These are phyloP conservation scores for Harrya chromipes DNA, from an alignment of 768 basidiomycete genomes.

Conservation along the genomic window DNA sequence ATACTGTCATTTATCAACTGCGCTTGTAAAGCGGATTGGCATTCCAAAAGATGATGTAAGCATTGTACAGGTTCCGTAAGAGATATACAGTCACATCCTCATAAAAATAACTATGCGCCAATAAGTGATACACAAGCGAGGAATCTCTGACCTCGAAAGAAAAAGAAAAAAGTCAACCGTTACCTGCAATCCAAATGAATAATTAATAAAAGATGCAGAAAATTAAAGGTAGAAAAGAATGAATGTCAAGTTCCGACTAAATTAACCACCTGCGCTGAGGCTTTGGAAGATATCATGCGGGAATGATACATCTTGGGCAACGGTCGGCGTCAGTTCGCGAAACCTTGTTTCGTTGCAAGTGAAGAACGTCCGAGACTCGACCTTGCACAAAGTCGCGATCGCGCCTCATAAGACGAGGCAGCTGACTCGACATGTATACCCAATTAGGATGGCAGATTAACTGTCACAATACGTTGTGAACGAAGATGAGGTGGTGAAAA, in stretches of 20 bases:
- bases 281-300: constrained; percentile 14
- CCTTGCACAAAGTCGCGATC: neutral
- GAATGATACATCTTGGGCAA: constrained; percentile 20
- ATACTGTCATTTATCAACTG: neutral
- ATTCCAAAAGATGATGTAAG: neutral
- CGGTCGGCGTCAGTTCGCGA: constrained; percentile 8
- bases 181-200: constrained; percentile 13
- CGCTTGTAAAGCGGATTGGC: too few species aligned
- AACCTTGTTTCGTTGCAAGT: constrained; percentile 10
- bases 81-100: constrained; percentile 13
- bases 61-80: constrained; percentile 21
- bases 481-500: constrained; percentile 14
- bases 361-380: neutral
- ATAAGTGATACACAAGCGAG: constrained; percentile 19
- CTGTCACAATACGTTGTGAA: constrained; percentile 19
- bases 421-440: constrained; percentile 18
- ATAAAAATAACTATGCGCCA: constrained; percentile 7
- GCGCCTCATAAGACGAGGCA: constrained; percentile 6
- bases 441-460: constrained; percentile 23
- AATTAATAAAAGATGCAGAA: constrained; percentile 4
- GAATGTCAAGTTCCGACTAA: constrained; percentile 15
- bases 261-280: constrained; percentile 16
- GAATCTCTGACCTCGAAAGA: constrained; percentile 10
- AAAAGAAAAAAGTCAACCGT: neutral
- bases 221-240: neutral